phyloP scores from a whole-genome alignment of 176 grass and related monocot species.

The Secale cereale region DNA sequence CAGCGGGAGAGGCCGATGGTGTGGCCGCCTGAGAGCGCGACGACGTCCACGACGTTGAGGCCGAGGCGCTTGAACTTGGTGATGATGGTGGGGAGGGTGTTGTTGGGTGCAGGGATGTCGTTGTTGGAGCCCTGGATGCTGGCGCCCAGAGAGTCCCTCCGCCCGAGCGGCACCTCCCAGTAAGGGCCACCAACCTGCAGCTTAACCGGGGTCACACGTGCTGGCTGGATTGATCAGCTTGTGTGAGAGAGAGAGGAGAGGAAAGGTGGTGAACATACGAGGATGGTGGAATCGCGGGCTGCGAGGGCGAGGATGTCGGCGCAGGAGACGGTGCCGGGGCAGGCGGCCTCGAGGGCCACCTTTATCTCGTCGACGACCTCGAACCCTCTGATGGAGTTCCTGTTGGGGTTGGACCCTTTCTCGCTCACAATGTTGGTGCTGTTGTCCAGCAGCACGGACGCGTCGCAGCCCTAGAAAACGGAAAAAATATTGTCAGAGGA shows the following conservation, averaged over 20 bases:
- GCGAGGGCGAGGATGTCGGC: slow-evolving; percentile 67
- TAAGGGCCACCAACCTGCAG: slow-evolving; percentile 65
- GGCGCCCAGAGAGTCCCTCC: slow-evolving; percentile 66
- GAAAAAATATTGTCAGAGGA: background rate
- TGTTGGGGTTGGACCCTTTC: slow-evolving; percentile 73
- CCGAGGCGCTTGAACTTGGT: slow-evolving; percentile 77
- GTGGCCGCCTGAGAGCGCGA: slow-evolving; percentile 78
- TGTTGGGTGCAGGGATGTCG: slow-evolving; percentile 78
- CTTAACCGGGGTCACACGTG: background rate
- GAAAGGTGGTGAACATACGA: slow-evolving; percentile 29
- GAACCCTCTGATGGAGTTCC: slow-evolving; percentile 65
- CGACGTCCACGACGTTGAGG: slow-evolving; percentile 64
- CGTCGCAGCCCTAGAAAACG: slow-evolving; percentile 60
- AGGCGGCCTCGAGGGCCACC: slow-evolving; percentile 47
- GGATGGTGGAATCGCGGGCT: slow-evolving; percentile 51
- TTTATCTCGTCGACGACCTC: slow-evolving; percentile 84
- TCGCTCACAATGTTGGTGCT: slow-evolving; percentile 65
- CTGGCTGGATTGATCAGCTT: background rate
- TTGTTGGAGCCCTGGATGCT: slow-evolving; percentile 79
- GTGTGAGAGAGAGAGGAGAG: background rate
- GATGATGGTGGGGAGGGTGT: slow-evolving; percentile 78
- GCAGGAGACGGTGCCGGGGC: slow-evolving; percentile 67
- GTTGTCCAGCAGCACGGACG: slow-evolving; percentile 71
- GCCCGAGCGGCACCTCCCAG: slow-evolving; percentile 82
- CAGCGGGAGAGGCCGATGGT: slow-evolving; percentile 77